A percentile compares a stretch with the other conserved stretches of the same genome.
Conservation (phyloP, 1,284 basidiomycete species). For the Chalciporus sp. region DNA sequence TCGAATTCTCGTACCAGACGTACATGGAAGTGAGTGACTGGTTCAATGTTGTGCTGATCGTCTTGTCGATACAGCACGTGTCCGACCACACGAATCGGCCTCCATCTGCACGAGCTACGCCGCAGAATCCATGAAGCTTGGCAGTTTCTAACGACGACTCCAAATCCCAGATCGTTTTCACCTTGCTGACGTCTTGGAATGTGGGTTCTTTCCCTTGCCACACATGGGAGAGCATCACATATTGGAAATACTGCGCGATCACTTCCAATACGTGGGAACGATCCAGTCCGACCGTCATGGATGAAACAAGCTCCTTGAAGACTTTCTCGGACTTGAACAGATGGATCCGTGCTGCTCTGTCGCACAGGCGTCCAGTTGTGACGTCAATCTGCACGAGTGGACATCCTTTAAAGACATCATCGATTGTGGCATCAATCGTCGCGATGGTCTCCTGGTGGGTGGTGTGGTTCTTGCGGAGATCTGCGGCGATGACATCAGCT, state of each 20-base stretch:
- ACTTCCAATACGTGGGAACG: background rate
- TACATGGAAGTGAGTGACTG: slow-evolving; percentile 16
- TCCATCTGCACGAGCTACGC: background rate
- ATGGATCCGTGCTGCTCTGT: background rate
- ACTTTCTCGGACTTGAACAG: slow-evolving; percentile 7
- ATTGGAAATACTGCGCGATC: slow-evolving; percentile 15
- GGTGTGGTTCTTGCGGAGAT: background rate
- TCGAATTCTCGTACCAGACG: slow-evolving; percentile 10
- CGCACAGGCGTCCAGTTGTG: slow-evolving; percentile 6
- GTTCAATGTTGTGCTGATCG: background rate
- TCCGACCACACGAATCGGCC: background rate
- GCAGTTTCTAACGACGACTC: slow-evolving; percentile 1
- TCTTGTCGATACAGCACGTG: slow-evolving; percentile 11
- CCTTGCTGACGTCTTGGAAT: slow-evolving; percentile 11
- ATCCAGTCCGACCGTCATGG: background rate
- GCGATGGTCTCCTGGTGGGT: background rate
- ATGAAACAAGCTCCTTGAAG: slow-evolving; percentile 9
- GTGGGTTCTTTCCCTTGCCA: slow-evolving; percentile 19
- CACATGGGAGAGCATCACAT: slow-evolving; percentile 20
- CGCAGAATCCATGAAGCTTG: slow-evolving; percentile 13
- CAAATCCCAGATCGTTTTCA: slow-evolving; percentile 6
- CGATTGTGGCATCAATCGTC: slow-evolving; percentile 1
- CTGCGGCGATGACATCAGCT: background rate
- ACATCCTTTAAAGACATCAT: background rate
- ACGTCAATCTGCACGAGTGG: slow-evolving; percentile 13